Percentiles rank a stretch among this genome's conserved stretches.
phyloP scores from a whole-genome alignment of 768 basidiomycete genomes.

The Boletus bicolor region DNA sequence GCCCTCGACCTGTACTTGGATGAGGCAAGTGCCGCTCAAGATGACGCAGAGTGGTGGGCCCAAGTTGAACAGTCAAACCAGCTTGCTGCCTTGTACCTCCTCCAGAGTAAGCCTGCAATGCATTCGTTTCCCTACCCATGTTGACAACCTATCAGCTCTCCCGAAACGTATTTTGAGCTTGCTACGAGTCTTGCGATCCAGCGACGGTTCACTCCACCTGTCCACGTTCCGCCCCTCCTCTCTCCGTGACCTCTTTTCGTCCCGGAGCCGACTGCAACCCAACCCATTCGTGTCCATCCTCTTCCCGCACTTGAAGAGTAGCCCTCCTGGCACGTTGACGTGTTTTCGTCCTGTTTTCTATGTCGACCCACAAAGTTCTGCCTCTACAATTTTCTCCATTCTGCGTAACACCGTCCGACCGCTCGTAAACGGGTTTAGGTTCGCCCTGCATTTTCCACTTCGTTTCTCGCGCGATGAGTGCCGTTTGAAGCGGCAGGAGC shows the following conservation, averaged over 20 bases:
- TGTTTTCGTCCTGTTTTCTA: conserved; percentile 12
- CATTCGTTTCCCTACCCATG: neutral
- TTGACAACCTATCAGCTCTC: conserved; percentile 22
- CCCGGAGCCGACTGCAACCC: conserved; percentile 43
- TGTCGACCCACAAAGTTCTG: conserved; percentile 2
- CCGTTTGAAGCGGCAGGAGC: conserved; percentile 49
- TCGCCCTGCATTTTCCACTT: conserved; percentile 46
- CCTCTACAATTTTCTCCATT: conserved; percentile 7
- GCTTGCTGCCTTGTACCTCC: conserved; percentile 59
- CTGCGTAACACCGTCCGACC: conserved; percentile 8
- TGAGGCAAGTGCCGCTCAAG: conserved; percentile 68
- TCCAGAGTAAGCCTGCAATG: conserved; percentile 63
- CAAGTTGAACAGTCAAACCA: conserved; percentile 58
- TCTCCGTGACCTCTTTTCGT: conserved; percentile 47
- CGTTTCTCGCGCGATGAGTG: conserved; percentile 69
- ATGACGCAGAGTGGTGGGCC: conserved; percentile 85
- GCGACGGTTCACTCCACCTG: conserved; percentile 44
- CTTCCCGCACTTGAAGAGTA: conserved; percentile 59
- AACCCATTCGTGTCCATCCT: conserved; percentile 53
- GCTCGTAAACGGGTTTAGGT: conserved; percentile 11
- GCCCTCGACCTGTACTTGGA: conserved; percentile 60
- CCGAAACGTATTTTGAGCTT: conserved; percentile 32
- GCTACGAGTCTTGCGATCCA: conserved; percentile 39
- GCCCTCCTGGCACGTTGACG: conserved; percentile 26
- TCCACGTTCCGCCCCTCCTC: conserved; percentile 48